These are phyloP conservation scores for Aspergillus brunneoviolaceus DNA, from an alignment of 2,329 filamentous ascomycete species.

Conservation along the genomic window DNA sequence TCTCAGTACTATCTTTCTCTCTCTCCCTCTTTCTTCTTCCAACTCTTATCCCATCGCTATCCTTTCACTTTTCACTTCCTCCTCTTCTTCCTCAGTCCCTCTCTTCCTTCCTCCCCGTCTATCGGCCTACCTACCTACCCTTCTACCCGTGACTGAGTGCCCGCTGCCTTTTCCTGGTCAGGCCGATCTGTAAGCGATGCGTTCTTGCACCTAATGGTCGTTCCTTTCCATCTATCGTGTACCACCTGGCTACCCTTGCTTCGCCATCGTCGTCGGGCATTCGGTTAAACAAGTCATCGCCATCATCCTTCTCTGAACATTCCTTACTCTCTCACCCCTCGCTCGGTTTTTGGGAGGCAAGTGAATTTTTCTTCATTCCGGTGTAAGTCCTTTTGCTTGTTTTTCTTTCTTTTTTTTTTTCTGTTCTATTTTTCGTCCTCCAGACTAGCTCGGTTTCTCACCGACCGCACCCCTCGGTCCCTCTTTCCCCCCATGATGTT, in stretches of 20 bases:
- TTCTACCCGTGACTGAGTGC: background rate
- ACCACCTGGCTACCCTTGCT: constrained; percentile 25
- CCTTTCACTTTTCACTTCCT: constrained; percentile 6
- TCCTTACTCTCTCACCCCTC: constrained; percentile 16
- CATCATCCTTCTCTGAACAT: constrained; percentile 17
- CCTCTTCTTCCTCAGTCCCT: constrained; percentile 19
- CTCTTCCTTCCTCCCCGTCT: constrained; percentile 12
- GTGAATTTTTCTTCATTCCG: background rate
- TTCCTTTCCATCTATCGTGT: constrained; percentile 19
- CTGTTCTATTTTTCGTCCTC: background rate
- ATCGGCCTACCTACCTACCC: constrained; percentile 11
- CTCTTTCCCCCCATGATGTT: background rate
- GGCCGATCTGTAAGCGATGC: constrained; percentile 19
- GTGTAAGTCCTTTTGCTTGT: background rate
- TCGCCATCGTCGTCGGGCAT: constrained; percentile 23
- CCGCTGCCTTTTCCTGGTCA: constrained; percentile 2
- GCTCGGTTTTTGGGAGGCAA: constrained; percentile 8
- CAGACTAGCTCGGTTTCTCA: background rate
- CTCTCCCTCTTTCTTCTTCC: constrained; percentile 3
- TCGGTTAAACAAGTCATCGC: constrained; percentile 20
- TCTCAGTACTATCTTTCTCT: background rate
- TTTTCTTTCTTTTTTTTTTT: background rate
- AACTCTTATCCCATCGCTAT: constrained; percentile 7
- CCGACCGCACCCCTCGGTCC: background rate
- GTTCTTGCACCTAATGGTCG: constrained; percentile 22